Conservation (phyloP, 371 early-diverging fungal species). For the Syncephalis fuscata region DNA sequence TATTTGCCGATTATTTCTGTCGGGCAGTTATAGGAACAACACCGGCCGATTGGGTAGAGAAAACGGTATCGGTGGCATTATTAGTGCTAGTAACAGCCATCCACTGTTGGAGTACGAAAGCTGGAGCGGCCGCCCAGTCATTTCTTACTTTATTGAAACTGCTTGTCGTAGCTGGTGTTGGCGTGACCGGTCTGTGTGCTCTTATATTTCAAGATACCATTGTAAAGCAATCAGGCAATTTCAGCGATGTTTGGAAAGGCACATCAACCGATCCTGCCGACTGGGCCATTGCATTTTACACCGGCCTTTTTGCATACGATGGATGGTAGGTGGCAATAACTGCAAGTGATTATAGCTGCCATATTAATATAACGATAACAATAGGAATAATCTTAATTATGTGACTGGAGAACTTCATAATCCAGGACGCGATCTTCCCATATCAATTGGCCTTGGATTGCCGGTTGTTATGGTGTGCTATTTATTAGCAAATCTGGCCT, state of each 20-base stretch:
- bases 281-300: slow-evolving; percentile 59
- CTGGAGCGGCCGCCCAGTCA: slow-evolving; percentile 62
- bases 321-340: slow-evolving; percentile 37
- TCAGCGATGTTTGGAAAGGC: slow-evolving; percentile 42
- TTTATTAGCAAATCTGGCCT: slow-evolving; percentile 66
- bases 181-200: slow-evolving; percentile 49
- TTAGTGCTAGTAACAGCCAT: slow-evolving; percentile 29
- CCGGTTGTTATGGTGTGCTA: slow-evolving; percentile 58
- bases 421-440: slow-evolving; percentile 64
- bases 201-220: slow-evolving; percentile 30
- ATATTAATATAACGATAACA: neutral
- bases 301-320: slow-evolving; percentile 79
- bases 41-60: too few relatives aligned
- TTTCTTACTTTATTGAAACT: slow-evolving; percentile 65
- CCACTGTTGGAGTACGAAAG: slow-evolving; percentile 46
- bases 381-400: slow-evolving; percentile 70
- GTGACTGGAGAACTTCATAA: slow-evolving; percentile 81
- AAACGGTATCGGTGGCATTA: too few relatives aligned
- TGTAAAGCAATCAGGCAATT: slow-evolving; percentile 20
- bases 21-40: too few relatives aligned
- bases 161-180: slow-evolving; percentile 59
- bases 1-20: too few relatives aligned
- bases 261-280: slow-evolving; percentile 35
- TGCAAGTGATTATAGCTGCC: too few relatives aligned
- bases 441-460: slow-evolving; percentile 34